Percentiles rank a stretch among this genome's conserved stretches.
phyloP scores from a whole-genome alignment of 768 basidiomycete species.

The Russula sp. region DNA sequence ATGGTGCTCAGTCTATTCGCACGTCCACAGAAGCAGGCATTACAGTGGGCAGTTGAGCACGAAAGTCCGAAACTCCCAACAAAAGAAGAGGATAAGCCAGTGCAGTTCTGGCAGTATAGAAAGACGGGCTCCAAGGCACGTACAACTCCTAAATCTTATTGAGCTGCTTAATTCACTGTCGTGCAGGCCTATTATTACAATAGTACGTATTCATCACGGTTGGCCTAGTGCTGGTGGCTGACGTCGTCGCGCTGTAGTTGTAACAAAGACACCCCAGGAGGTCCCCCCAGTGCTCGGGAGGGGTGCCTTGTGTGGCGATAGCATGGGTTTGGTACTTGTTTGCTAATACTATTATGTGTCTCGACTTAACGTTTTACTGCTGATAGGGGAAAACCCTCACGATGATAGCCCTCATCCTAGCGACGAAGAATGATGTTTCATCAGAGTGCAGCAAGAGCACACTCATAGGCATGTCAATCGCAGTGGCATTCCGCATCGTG shows the following conservation, averaged over 20 bases:
- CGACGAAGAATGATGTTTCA: slow-evolving; percentile 63
- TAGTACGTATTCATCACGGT: slow-evolving; percentile 34
- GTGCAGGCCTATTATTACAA: slow-evolving; percentile 63
- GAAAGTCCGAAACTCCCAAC: slow-evolving; percentile 76
- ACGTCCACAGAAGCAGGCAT: slow-evolving; percentile 58
- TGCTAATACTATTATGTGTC: slow-evolving; percentile 4
- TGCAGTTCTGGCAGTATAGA: slow-evolving; percentile 84
- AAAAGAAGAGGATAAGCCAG: slow-evolving; percentile 59
- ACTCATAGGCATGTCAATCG: slow-evolving; percentile 58
- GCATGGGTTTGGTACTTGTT: slow-evolving; percentile 65
- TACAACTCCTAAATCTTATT: neutral
- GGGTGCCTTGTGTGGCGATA: slow-evolving; percentile 86
- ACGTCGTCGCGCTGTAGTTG: slow-evolving; percentile 42
- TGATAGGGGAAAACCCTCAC: slow-evolving; percentile 83
- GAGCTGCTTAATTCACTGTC: neutral
- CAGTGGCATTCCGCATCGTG: neutral
- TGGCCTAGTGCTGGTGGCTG: neutral
- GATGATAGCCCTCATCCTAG: slow-evolving; percentile 74
- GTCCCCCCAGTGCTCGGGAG: slow-evolving; percentile 59
- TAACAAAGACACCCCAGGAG: slow-evolving; percentile 74
- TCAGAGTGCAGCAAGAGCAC: slow-evolving; percentile 58
- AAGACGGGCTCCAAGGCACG: slow-evolving; percentile 51
- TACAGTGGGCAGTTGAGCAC: slow-evolving; percentile 78
- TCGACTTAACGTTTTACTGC: slow-evolving; percentile 4
- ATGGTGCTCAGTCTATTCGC: neutral